A percentile compares a stretch with the other conserved stretches of the same genome.
Conservation (phyloP, 1,284 basidiomycete genomes). For the Apiotrichum montevideense region DNA sequence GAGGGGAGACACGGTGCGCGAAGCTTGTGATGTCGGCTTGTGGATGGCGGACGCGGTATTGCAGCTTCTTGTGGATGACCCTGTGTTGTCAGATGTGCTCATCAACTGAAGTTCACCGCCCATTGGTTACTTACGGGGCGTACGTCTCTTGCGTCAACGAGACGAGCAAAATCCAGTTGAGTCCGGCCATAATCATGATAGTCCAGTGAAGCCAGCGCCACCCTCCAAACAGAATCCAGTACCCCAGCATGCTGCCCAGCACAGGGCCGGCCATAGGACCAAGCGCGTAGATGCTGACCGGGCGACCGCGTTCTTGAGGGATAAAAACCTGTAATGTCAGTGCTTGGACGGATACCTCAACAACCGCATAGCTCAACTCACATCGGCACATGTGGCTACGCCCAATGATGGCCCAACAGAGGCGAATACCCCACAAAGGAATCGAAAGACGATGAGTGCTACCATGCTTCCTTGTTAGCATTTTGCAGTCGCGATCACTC, state of each 20-base stretch:
- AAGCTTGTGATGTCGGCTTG: conserved; percentile 10
- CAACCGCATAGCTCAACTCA: conserved; percentile 22
- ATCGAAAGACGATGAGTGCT: conserved; percentile 37
- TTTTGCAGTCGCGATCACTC: conserved; percentile 4
- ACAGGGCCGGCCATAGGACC: conserved; percentile 44
- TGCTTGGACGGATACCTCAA: no score
- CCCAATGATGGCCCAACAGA: conserved; percentile 43
- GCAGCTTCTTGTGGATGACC: conserved; percentile 33
- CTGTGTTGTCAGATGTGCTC: conserved; percentile 9
- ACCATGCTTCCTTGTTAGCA: conserved; percentile 25
- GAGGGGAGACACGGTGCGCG: conserved; percentile 15
- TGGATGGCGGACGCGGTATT: conserved; percentile 24
- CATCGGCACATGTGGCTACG: conserved; percentile 45
- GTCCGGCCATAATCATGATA: conserved; percentile 35
- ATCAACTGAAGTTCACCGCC: no score
- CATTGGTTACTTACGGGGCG: conserved; percentile 30
- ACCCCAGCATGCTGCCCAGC: conserved; percentile 42
- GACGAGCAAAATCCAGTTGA: conserved; percentile 35
- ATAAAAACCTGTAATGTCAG: conserved; percentile 26
- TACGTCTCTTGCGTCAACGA: conserved; percentile 41
- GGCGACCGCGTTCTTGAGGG: conserved; percentile 37
- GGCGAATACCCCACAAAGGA: conserved; percentile 41
- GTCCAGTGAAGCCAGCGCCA: conserved; percentile 46
- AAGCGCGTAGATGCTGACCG: conserved; percentile 41
- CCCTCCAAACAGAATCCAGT: conserved; percentile 37